phyloP scores from a whole-genome alignment of 2,329 filamentous ascomycete species.

The Simplicillium sp. region DNA sequence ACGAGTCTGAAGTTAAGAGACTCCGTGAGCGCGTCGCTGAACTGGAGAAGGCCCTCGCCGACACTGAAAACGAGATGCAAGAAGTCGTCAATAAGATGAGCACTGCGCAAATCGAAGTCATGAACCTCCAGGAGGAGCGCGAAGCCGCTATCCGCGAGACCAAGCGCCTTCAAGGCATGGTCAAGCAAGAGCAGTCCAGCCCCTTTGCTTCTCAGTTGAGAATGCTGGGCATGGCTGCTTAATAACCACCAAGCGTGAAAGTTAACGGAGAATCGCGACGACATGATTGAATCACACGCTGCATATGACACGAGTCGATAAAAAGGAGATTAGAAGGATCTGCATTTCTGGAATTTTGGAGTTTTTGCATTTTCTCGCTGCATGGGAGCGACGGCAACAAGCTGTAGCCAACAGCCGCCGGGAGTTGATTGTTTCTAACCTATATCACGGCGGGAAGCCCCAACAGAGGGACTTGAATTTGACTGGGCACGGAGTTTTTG shows the following conservation, averaged over 20 bases:
- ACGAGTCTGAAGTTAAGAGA: conserved; percentile 64
- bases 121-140: conserved; percentile 65
- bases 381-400: too few species aligned
- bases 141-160: conserved; percentile 69
- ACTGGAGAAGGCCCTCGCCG: conserved; percentile 62
- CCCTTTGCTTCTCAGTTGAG: conserved; percentile 29
- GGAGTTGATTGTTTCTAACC: too few species aligned
- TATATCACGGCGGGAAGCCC: too few species aligned
- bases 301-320: neutral
- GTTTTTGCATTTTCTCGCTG: too few species aligned
- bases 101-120: conserved; percentile 71
- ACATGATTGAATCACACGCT: neutral
- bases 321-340: too few species aligned
- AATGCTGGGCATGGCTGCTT: conserved; percentile 18
- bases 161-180: conserved; percentile 55
- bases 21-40: conserved; percentile 74
- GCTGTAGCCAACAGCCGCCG: too few species aligned
- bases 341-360: too few species aligned
- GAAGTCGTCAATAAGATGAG: conserved; percentile 75
- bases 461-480: too few species aligned
- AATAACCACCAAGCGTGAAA: neutral
- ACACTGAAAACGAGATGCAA: conserved; percentile 66
- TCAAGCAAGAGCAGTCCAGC: conserved; percentile 55
- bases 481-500: too few species aligned
- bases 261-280: neutral